Percentiles rank a stretch among this genome's conserved stretches.
phyloP scores from a whole-genome alignment of 495 filamentous ascomycete species.

The Penicillium psychrofluorescens region DNA sequence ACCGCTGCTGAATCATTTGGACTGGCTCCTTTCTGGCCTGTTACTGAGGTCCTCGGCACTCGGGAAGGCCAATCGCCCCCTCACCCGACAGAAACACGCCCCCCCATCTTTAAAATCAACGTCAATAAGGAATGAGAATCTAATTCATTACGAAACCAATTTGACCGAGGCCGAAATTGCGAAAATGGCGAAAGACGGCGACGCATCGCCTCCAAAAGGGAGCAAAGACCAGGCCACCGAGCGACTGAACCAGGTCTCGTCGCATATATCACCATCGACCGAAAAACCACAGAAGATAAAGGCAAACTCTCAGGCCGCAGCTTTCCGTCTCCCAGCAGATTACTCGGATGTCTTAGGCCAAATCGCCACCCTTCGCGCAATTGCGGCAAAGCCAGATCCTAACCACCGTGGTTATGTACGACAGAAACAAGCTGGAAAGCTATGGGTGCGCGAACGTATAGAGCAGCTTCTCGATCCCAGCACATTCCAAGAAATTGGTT shows the following conservation, averaged over 20 bases:
- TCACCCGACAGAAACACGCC: background rate
- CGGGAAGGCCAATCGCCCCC: background rate
- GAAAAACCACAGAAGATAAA: constrained; percentile 4
- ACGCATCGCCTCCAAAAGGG: constrained; percentile 5
- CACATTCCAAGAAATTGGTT: constrained; percentile 51
- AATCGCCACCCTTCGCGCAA: constrained; percentile 38
- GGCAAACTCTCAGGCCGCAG: constrained; percentile 13
- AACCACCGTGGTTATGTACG: constrained; percentile 49
- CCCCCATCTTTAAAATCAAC: background rate
- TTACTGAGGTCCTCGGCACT: too few species aligned
- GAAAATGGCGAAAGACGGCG: constrained; percentile 13
- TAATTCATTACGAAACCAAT: too few species aligned
- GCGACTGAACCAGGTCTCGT: constrained; percentile 28
- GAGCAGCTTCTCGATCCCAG: constrained; percentile 47
- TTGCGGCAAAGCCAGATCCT: constrained; percentile 46
- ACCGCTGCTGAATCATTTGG: too few species aligned
- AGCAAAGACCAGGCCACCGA: constrained; percentile 17
- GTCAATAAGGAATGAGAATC: too few species aligned
- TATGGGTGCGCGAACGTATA: constrained; percentile 59
- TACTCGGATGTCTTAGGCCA: constrained; percentile 53
- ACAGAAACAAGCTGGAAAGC: constrained; percentile 55
- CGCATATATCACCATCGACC: constrained; percentile 20
- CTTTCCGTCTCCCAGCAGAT: constrained; percentile 43
- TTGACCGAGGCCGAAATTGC: background rate
- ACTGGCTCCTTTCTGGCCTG: too few species aligned